phyloP scores from a whole-genome alignment of 805 yeast genomes.

The Hanseniaspora lindneri region DNA sequence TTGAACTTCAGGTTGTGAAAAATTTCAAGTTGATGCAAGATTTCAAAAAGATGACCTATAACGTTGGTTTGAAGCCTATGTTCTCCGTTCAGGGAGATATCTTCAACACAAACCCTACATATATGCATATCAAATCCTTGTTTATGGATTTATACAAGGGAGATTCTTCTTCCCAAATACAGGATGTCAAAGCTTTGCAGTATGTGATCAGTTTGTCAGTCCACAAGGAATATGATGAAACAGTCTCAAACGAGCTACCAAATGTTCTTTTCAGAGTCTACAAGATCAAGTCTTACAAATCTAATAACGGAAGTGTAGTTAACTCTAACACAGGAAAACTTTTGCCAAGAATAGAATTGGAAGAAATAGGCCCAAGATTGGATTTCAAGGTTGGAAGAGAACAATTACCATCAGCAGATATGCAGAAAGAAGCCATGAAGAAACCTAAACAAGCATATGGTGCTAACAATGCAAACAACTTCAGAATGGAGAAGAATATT shows the following conservation, averaged over 20 bases:
- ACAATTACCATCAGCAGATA: slow-evolving; percentile 68
- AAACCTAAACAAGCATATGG: slow-evolving; percentile 50
- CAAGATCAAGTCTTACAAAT: slow-evolving; percentile 63
- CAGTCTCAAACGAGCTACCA: slow-evolving; percentile 50
- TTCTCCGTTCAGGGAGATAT: slow-evolving; percentile 84
- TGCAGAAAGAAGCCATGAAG: slow-evolving; percentile 78
- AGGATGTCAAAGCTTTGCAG: slow-evolving; percentile 92
- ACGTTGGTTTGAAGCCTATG: slow-evolving; percentile 87
- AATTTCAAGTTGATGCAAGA: slow-evolving; percentile 64
- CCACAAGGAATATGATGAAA: slow-evolving; percentile 60
- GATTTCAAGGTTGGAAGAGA: slow-evolving; percentile 87
- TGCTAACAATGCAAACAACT: slow-evolving; percentile 19
- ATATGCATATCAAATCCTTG: slow-evolving; percentile 71
- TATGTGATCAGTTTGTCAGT: slow-evolving; percentile 73
- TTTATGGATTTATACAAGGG: slow-evolving; percentile 87
- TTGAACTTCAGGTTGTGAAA: slow-evolving; percentile 65
- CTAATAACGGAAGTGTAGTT: slow-evolving; percentile 44
- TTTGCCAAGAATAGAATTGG: slow-evolving; percentile 85
- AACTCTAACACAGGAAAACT: slow-evolving; percentile 32
- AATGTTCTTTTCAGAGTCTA: slow-evolving; percentile 82
- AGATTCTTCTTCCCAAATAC: slow-evolving; percentile 53
- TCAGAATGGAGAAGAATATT: slow-evolving; percentile 80
- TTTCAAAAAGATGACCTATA: slow-evolving; percentile 68
- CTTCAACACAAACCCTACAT: slow-evolving; percentile 81
- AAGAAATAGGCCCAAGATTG: slow-evolving; percentile 89